Evolutionary conservation across 2,329 filamentous ascomycete genomes (phyloP).

Genomic region (Fusarium sp.): DNA sequence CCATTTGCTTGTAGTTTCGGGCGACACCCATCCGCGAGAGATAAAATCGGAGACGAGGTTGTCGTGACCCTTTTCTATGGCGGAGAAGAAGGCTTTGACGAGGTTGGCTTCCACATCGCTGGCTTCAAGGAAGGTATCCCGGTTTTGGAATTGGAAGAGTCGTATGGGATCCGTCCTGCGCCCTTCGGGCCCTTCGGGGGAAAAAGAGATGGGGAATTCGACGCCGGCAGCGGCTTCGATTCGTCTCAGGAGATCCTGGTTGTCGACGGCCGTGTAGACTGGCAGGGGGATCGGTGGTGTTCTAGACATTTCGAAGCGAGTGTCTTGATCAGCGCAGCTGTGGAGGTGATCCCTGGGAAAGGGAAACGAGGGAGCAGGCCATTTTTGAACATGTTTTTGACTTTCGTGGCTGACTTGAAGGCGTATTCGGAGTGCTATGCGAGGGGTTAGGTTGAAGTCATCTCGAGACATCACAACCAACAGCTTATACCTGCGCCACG

Average conservation of each 20-base stretch:
- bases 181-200: constrained; percentile 5
- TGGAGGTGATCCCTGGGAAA: not conserved
- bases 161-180: not conserved
- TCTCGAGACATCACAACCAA: constrained; percentile 14
- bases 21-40: constrained; percentile 49
- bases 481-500: constrained; percentile 21
- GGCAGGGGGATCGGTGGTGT: constrained; percentile 17
- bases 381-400: constrained; percentile 24
- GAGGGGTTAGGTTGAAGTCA: constrained; percentile 1
- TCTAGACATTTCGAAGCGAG: constrained; percentile 1
- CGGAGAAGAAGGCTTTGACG: constrained; percentile 44
- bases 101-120: constrained; percentile 40
- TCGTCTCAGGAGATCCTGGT: constrained; percentile 32
- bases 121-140: constrained; percentile 11
- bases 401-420: not conserved
- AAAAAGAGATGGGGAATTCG: constrained; percentile 35
- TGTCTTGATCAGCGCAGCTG: no score
- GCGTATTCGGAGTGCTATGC: constrained; percentile 3
- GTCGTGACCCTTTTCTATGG: constrained; percentile 42
- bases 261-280: constrained; percentile 28
- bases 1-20: constrained; percentile 45
- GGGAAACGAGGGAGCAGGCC: not conserved
- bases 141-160: not conserved
- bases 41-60: constrained; percentile 47
- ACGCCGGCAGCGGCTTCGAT: constrained; percentile 33